Evolutionary conservation across 73 alveolate genomes (phyloP), one percentile per base, ranked within the genome.

Genomic region (Durusdinium trenchii): DNA sequence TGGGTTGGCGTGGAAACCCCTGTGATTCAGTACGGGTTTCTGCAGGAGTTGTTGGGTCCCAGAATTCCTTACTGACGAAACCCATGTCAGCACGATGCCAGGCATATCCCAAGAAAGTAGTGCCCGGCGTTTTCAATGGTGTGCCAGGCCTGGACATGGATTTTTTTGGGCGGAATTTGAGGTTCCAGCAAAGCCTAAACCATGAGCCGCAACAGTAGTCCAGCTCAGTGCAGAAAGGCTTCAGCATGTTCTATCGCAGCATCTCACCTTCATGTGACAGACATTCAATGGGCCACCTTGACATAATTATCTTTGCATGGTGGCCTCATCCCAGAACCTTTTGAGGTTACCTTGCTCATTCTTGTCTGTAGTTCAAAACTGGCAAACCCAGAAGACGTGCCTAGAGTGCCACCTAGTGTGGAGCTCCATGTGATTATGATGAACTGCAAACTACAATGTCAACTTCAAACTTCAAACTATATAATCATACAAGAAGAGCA

Each of bases 81-180:
- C 20, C 28, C 9, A 9, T 54, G 9, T 20, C 64, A 20, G 20
- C 64, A 12, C 28, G 64, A 54, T 16, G n/a, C 42, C 79, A 81
- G 91, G 91, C 93, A 35, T 83, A 83, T 23, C 93, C 93, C 51
- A 83, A 83, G 73, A 83, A 83, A 73, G 71, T 50, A 73, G 50
- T 47, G 93, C 73, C 93, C n/a, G 93, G 93, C 32, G 52, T 50
- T 16, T 83, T 83, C 75, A 83, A 83, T 26, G 93, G 93, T 26
- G 93, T 83, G 26, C 75, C 93, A 83, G 93, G 75, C 61, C 30
- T 30, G 50, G n/a, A 1, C n/a, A n/a, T n/a, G n/a, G n/a, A n/a
- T n/a, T n/a, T n/a, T n/a, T n/a, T n/a, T n/a, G n/a, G n/a, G n/a
- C n/a, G n/a, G n/a, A n/a, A n/a, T n/a, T n/a, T n/a, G n/a, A n/a